Percentiles rank a stretch among this genome's conserved stretches.
These are phyloP conservation scores for Fusarium succisae DNA, from an alignment of 2,329 filamentous ascomycete genomes.

Conservation along the genomic window DNA sequence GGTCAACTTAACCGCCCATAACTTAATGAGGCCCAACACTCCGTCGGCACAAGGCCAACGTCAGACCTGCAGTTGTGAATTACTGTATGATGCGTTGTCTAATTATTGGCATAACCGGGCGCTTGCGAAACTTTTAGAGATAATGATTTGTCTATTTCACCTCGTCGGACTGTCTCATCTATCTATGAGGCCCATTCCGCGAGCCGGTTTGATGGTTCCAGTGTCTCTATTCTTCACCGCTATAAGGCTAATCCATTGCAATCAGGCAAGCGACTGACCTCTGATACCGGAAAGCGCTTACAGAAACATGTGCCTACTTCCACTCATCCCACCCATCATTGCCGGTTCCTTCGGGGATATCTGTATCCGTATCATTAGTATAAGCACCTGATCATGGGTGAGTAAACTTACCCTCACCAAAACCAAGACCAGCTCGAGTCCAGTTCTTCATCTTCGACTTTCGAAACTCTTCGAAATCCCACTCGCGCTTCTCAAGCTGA, in stretches of 20 bases:
- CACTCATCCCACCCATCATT: neutral
- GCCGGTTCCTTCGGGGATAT: conserved; percentile 32
- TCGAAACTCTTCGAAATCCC: conserved; percentile 88
- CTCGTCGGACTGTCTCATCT: conserved; percentile 14
- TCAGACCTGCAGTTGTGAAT: neutral
- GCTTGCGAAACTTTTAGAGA: conserved; percentile 2
- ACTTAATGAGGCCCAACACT: neutral
- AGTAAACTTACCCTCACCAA: conserved; percentile 49
- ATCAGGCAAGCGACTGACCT: conserved; percentile 8
- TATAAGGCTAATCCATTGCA: conserved; percentile 4
- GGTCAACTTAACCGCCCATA: conserved; percentile 9
- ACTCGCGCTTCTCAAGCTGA: conserved; percentile 76
- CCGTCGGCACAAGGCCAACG: neutral
- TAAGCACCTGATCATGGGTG: neutral
- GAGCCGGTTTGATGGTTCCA: conserved; percentile 10
- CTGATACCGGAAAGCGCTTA: conserved; percentile 29
- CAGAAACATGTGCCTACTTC: conserved; percentile 18
- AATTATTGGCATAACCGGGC: neutral
- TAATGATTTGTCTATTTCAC: conserved; percentile 28
- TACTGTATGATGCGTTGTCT: neutral
- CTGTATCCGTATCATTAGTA: conserved; percentile 29
- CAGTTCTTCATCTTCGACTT: conserved; percentile 72
- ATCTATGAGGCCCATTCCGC: neutral
- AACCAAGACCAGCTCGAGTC: conserved; percentile 61
- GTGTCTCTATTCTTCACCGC: conserved; percentile 28